Percentiles rank a stretch among this genome's conserved stretches.
Conservation (phyloP, 139 green algal genomes). For the Haematococcus sp. region DNA sequence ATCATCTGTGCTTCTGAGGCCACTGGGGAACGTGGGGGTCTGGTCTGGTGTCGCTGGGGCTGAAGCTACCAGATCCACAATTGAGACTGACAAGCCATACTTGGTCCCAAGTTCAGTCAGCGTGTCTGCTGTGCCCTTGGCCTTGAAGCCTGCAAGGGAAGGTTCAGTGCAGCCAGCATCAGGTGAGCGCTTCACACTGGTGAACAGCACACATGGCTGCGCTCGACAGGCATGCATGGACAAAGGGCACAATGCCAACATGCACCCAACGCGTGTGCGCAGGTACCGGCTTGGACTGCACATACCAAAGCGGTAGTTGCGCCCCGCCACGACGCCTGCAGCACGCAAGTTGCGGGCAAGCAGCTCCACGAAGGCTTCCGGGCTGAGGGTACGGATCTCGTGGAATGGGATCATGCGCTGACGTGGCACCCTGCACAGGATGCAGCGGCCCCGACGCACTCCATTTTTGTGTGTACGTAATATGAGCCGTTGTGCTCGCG, state of each 20-base stretch:
- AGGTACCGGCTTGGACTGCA: too few species aligned
- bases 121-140: constrained; percentile 57
- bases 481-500: too few species aligned
- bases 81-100: constrained; percentile 50
- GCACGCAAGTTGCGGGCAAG: constrained; percentile 72
- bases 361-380: constrained; percentile 82
- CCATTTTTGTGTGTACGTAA: not conserved
- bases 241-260: too few species aligned
- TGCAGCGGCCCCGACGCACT: not conserved
- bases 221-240: too few species aligned
- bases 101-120: constrained; percentile 51
- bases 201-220: too few species aligned
- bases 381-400: constrained; percentile 67
- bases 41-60: too few species aligned
- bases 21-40: too few species aligned
- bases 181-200: too few species aligned
- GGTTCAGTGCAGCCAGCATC: too few species aligned
- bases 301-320: constrained; percentile 89
- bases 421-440: constrained; percentile 25
- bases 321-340: constrained; percentile 79
- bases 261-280: too few species aligned
- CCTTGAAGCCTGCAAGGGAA: constrained; percentile 63
- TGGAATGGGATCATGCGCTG: constrained; percentile 82
- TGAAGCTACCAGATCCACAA: constrained; percentile 53
- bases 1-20: too few species aligned